Conservation (phyloP, 2,329 filamentous ascomycete species). For the Alternaria sp. region DNA sequence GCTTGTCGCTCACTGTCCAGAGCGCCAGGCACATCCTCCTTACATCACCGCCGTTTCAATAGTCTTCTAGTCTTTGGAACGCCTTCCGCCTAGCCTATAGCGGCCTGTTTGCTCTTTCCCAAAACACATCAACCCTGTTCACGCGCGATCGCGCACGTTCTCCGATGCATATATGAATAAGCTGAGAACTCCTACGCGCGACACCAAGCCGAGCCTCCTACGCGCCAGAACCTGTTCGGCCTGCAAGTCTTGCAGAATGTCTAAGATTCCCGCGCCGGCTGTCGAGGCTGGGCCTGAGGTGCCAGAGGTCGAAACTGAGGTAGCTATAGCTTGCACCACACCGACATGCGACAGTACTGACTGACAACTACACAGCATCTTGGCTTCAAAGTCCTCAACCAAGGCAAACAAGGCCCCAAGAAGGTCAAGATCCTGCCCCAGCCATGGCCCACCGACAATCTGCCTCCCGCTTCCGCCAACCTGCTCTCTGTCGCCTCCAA, state of each 20-base stretch:
- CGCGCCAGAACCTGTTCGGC: constrained; percentile 69
- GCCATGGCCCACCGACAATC: constrained; percentile 74
- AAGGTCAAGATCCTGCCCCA: constrained; percentile 82
- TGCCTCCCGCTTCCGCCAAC: constrained; percentile 80
- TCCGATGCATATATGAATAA: constrained; percentile 42
- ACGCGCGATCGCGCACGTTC: constrained; percentile 27
- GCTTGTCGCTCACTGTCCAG: constrained; percentile 30
- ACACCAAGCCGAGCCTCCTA: constrained; percentile 36
- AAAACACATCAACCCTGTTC: constrained; percentile 16
- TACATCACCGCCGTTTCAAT: constrained; percentile 24
- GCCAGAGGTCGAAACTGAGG: constrained; percentile 83
- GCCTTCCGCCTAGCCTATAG: constrained; percentile 12
- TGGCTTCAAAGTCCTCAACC: constrained; percentile 73
- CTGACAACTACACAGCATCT: constrained; percentile 62
- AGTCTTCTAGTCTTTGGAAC: constrained; percentile 27
- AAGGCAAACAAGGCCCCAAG: constrained; percentile 73
- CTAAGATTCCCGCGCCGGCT: constrained; percentile 52
- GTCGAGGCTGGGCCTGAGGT: constrained; percentile 71
- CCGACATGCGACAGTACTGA: constrained; percentile 18
- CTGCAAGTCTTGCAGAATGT: constrained; percentile 66
- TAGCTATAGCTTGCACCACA: constrained; percentile 47
- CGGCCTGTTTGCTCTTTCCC: constrained; percentile 13
- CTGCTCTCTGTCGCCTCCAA: constrained; percentile 84
- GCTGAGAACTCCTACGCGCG: constrained; percentile 35
- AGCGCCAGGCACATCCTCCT: constrained; percentile 29